Conservation (phyloP, 257 asterid species). For the Solanum ossicruentum region DNA sequence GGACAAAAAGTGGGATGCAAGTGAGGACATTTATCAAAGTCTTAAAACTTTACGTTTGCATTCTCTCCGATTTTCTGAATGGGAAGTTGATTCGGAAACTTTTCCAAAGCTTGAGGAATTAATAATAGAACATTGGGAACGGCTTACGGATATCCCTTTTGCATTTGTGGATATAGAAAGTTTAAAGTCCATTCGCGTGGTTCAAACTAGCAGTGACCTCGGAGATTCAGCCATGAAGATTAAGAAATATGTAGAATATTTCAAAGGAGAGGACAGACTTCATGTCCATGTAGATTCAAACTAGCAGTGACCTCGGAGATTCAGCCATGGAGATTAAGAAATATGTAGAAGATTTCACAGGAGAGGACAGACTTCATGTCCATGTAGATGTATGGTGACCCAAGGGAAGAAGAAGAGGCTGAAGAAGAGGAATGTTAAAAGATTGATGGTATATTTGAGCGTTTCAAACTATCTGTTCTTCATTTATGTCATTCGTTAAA, state of each 20-base stretch:
- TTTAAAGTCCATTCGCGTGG: not conserved
- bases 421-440: not conserved
- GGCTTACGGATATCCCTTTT: not conserved
- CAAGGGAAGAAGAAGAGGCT: not conserved
- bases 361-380: not conserved
- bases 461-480: too few species aligned
- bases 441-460: too few species aligned
- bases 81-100: not conserved
- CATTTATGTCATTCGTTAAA: too few species aligned
- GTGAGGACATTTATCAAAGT: not conserved
- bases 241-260: too few species aligned
- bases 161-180: not conserved
- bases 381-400: too few species aligned
- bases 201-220: fast-evolving
- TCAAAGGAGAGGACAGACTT: too few species aligned
- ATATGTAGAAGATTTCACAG: not conserved
- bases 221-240: too few species aligned
- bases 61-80: fast-evolving
- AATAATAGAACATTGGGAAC: fast-evolving
- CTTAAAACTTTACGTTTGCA: not conserved
- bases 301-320: not conserved
- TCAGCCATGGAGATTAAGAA: not conserved
- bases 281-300: not conserved
- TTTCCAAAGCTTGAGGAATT: not conserved
- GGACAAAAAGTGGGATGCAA: not conserved